Evolutionary conservation across 106 monocot species (phyloP).

Genomic region (Dendrobium nobile): DNA sequence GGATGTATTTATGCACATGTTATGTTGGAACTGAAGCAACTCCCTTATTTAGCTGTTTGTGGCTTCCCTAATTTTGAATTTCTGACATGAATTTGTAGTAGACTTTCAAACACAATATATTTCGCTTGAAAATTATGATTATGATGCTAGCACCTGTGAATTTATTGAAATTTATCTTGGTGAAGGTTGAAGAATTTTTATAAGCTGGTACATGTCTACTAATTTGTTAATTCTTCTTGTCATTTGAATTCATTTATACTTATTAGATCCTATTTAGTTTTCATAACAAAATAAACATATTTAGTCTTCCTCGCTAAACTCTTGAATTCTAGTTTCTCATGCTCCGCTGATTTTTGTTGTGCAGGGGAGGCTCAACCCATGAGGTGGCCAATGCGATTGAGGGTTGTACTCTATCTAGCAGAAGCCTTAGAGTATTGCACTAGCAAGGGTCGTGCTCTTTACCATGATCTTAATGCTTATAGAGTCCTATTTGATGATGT

Average conservation of each 20-base stretch:
- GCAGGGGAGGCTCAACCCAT: slow-evolving; percentile 37
- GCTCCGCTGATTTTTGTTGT: background rate
- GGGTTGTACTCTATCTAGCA: slow-evolving; percentile 33
- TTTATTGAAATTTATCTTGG: background rate
- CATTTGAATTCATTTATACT: background rate
- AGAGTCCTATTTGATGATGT: slow-evolving; percentile 44
- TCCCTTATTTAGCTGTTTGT: background rate
- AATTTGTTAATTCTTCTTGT: background rate
- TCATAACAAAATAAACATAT: background rate
- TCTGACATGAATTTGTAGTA: background rate
- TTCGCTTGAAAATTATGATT: background rate
- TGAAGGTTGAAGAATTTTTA: background rate
- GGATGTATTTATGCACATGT: background rate
- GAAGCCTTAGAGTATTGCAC: slow-evolving; percentile 48
- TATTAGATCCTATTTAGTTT: background rate
- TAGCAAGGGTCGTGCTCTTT: slow-evolving; percentile 29
- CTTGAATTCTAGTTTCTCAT: background rate
- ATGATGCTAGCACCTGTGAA: background rate
- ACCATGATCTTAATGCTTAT: slow-evolving; percentile 51
- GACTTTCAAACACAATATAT: background rate
- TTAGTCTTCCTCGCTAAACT: background rate
- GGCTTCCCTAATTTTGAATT: background rate
- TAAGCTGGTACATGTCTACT: background rate
- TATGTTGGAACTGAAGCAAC: background rate
- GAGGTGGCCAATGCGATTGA: slow-evolving; percentile 45